These are phyloP conservation scores for Podospora bellae-mahoneyi DNA, from an alignment of 495 filamentous ascomycete species.

Conservation along the genomic window DNA sequence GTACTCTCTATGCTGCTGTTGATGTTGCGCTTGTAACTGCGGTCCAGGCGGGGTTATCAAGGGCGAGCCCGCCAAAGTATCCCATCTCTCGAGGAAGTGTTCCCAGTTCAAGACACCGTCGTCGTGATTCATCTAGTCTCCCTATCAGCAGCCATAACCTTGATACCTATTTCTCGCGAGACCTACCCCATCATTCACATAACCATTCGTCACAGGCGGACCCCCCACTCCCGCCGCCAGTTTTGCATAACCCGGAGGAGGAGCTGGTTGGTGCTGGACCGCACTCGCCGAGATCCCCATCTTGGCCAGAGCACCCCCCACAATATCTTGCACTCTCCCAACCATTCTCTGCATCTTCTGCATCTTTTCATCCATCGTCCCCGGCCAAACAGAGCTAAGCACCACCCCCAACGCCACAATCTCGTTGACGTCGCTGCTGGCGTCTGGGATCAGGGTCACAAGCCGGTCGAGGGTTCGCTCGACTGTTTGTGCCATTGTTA, in stretches of 20 bases:
- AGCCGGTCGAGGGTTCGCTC: slow-evolving; percentile 3
- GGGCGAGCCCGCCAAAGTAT: neutral
- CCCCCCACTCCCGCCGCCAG: neutral
- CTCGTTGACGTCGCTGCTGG: slow-evolving; percentile 1
- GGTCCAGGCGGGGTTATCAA: neutral
- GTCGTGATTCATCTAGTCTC: neutral
- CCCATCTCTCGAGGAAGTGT: slow-evolving; percentile 3
- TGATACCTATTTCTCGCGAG: neutral
- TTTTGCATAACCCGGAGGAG: neutral
- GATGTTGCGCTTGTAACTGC: neutral
- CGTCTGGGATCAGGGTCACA: neutral
- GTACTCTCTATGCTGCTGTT: neutral
- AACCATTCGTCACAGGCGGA: neutral
- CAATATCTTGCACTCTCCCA: neutral
- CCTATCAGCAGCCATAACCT: too few species aligned
- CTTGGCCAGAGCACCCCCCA: neutral
- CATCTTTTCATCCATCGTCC: neutral
- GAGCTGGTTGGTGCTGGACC: neutral
- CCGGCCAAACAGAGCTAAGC: slow-evolving; percentile 1
- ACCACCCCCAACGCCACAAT: slow-evolving; percentile 7
- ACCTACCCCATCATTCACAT: slow-evolving; percentile 7
- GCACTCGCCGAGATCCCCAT: neutral
- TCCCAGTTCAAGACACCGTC: slow-evolving; percentile 4
- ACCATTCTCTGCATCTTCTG: neutral
- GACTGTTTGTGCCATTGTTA: slow-evolving; percentile 2